These are phyloP conservation scores for Tricharina praecox DNA, from an alignment of 495 filamentous ascomycete species.

Conservation along the genomic window DNA sequence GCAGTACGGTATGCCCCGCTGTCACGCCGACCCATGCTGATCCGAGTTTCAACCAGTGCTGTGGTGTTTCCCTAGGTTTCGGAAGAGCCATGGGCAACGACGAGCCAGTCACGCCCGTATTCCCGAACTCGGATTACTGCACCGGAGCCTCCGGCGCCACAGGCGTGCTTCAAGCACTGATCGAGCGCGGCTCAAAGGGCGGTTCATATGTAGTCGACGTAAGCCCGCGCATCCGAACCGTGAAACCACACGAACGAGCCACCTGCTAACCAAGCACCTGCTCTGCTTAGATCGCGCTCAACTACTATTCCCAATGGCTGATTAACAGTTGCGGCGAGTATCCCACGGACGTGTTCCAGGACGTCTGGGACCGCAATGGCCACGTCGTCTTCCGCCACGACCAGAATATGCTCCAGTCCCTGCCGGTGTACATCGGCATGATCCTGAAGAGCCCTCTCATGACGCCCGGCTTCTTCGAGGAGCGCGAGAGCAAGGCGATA, in stretches of 20 bases:
- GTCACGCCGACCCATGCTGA: no score
- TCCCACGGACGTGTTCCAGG: conserved; percentile 9
- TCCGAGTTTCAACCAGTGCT: not conserved
- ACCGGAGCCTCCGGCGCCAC: conserved; percentile 34
- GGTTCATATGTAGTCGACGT: conserved; percentile 25
- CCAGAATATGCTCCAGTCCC: conserved; percentile 7
- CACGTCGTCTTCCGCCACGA: conserved; percentile 13
- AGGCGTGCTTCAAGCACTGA: conserved; percentile 27
- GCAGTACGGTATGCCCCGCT: no score
- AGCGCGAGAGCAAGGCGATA: not conserved
- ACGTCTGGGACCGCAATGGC: conserved; percentile 7
- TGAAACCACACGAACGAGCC: not conserved
- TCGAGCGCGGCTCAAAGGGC: conserved; percentile 27
- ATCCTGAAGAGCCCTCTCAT: not conserved
- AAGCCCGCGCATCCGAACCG: not conserved
- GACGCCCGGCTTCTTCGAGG: not conserved
- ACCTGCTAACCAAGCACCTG: no score
- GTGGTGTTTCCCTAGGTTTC: not conserved
- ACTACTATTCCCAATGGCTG: conserved; percentile 27
- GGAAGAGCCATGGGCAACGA: conserved; percentile 51
- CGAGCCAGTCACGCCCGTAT: conserved; percentile 58
- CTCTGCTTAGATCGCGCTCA: conserved; percentile 18
- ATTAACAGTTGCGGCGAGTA: conserved; percentile 11
- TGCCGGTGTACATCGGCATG: conserved; percentile 14
- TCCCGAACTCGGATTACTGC: conserved; percentile 67